phyloP scores from a whole-genome alignment of 495 filamentous ascomycete species.

The Hypoxylon intermedium region DNA sequence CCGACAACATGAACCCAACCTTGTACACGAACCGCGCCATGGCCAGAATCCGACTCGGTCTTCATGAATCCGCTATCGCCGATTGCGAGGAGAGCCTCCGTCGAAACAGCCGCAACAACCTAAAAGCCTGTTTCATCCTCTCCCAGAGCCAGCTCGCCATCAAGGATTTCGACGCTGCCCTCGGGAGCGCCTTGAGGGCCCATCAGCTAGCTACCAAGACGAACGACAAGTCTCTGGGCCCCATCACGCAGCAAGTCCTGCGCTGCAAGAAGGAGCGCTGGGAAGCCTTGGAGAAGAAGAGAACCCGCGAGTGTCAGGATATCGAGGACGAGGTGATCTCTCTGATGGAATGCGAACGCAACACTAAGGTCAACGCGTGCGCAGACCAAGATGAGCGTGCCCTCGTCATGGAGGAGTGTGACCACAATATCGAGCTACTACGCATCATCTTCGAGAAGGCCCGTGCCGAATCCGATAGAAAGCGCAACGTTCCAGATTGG shows the following conservation, averaged over 20 bases:
- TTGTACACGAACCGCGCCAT: slow-evolving; percentile 91
- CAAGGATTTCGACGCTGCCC: slow-evolving; percentile 75
- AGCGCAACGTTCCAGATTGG: slow-evolving; percentile 82
- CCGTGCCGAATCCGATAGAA: slow-evolving; percentile 53
- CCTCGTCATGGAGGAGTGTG: slow-evolving; percentile 62
- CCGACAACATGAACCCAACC: slow-evolving; percentile 65
- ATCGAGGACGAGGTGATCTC: slow-evolving; percentile 62
- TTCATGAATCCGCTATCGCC: slow-evolving; percentile 76
- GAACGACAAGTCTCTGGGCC: slow-evolving; percentile 65
- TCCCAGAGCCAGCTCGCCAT: slow-evolving; percentile 82
- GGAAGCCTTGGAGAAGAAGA: slow-evolving; percentile 62
- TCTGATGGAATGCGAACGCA: slow-evolving; percentile 45
- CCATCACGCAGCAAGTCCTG: slow-evolving; percentile 72
- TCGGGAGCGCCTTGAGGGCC: slow-evolving; percentile 72
- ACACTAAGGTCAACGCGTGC: slow-evolving; percentile 34
- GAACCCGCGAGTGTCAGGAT: slow-evolving; percentile 54
- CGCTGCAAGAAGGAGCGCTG: slow-evolving; percentile 80
- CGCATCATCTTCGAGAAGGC: slow-evolving; percentile 68
- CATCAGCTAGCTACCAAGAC: slow-evolving; percentile 72
- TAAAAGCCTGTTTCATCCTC: slow-evolving; percentile 87
- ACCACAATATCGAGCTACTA: slow-evolving; percentile 66
- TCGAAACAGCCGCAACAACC: slow-evolving; percentile 64
- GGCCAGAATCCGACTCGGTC: slow-evolving; percentile 73
- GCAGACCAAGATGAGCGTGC: slow-evolving; percentile 49
- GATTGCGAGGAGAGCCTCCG: slow-evolving; percentile 80